phyloP scores from a whole-genome alignment of 331 rosid species.

The Malus hybrid region DNA sequence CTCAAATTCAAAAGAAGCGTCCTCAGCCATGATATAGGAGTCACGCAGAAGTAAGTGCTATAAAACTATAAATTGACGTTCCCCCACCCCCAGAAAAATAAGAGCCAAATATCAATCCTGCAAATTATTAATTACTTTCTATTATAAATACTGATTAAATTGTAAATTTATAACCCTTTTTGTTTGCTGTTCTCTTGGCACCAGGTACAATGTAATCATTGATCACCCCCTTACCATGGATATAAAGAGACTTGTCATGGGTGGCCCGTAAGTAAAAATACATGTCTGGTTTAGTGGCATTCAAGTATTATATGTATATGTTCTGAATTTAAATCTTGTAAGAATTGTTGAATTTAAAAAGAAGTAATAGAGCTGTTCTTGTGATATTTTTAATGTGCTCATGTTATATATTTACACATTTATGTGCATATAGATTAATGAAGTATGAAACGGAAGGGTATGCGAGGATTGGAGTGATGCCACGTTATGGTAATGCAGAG shows the following conservation, averaged over 20 bases:
- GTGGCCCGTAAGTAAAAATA: constrained; percentile 47
- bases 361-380: too few species aligned
- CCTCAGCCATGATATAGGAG: constrained; percentile 58
- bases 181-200: background rate
- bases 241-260: constrained; percentile 36
- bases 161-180: background rate
- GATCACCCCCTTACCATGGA: constrained; percentile 59
- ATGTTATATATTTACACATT: background rate
- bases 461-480: constrained; percentile 67
- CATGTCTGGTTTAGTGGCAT: too few species aligned
- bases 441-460: constrained; percentile 37
- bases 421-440: constrained; percentile 32
- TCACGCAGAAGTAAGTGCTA: constrained; percentile 41
- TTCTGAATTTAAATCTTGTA: too few species aligned
- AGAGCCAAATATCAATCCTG: too few species aligned
- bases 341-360: background rate
- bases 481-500: constrained; percentile 52
- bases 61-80: too few species aligned
- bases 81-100: too few species aligned
- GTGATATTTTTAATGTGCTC: background rate
- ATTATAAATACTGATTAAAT: too few species aligned
- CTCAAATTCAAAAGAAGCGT: constrained; percentile 41
- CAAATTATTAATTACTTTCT: too few species aligned
- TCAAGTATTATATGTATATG: too few species aligned
- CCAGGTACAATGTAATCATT: constrained; percentile 56